Conservation (phyloP, 75 land plant species). For the Selaginella moellendorffii region DNA sequence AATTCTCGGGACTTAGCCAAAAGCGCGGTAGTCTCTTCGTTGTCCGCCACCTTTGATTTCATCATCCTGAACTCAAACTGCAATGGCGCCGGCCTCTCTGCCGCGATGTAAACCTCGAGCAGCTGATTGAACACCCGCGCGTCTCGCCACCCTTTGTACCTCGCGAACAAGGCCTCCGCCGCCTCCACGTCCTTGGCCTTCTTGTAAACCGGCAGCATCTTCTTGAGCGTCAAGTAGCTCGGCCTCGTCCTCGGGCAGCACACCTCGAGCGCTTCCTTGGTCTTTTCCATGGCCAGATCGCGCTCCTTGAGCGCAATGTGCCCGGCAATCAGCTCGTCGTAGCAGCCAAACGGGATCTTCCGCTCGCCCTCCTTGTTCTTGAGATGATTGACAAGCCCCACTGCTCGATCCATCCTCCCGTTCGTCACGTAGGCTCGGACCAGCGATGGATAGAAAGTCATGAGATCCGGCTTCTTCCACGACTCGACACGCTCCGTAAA, state of each 20-base stretch:
- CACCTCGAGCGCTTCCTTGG: background rate
- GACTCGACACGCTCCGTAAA: too few species aligned
- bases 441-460: too few species aligned
- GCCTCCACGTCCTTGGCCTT: background rate
- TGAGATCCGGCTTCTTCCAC: too few species aligned
- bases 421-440: too few species aligned
- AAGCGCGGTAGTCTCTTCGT: background rate
- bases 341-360: background rate
- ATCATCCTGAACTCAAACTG: background rate
- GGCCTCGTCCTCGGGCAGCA: background rate
- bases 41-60: background rate
- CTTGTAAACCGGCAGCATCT: background rate
- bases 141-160: background rate
- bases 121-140: background rate
- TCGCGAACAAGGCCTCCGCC: background rate
- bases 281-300: background rate
- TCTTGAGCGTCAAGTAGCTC: background rate
- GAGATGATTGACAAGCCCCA: too few species aligned
- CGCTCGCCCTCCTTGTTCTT: too few species aligned
- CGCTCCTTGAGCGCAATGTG: background rate
- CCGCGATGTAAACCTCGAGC: background rate
- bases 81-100: background rate
- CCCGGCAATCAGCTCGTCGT: background rate
- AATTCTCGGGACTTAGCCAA: background rate
- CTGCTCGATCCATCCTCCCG: too few species aligned